These are phyloP conservation scores for Sordariomycetes sp. DNA, from an alignment of 2,329 filamentous ascomycete genomes.

Conservation along the genomic window DNA sequence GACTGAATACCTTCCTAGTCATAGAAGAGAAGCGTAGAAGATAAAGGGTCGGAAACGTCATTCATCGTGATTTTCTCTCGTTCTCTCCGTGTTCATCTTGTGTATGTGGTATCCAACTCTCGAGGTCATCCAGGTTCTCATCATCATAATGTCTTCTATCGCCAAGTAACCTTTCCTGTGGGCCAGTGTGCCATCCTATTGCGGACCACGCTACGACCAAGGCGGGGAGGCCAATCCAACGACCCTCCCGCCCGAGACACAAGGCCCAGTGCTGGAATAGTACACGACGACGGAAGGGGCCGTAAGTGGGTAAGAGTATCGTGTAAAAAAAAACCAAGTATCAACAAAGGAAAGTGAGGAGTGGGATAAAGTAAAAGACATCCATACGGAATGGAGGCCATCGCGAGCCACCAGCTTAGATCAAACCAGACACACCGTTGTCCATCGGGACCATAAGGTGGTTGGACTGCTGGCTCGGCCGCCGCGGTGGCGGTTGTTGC, in stretches of 20 bases:
- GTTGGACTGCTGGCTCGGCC: conserved; percentile 8
- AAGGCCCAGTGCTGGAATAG: no score
- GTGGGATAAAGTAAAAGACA: not conserved
- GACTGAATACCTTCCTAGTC: not conserved
- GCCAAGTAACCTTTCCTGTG: not conserved
- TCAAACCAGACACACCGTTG: conserved; percentile 8
- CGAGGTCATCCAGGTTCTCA: not conserved
- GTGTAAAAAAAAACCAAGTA: not conserved
- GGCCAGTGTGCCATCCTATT: not conserved
- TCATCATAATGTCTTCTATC: not conserved
- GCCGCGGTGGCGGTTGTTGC: conserved; percentile 10
- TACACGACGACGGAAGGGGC: no score
- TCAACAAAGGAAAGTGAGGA: conserved; percentile 6
- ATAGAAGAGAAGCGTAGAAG: not conserved
- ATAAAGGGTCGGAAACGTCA: not conserved
- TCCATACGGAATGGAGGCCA: not conserved
- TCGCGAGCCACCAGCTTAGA: not conserved
- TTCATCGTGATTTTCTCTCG: not conserved
- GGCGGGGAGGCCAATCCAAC: no score
- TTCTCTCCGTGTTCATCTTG: not conserved
- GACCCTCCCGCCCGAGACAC: no score
- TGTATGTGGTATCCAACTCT: not conserved
- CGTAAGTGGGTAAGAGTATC: no score
- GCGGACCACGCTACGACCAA: no score
- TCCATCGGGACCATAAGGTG: conserved; percentile 13